phyloP scores from a whole-genome alignment of 768 basidiomycete genomes.

The Tricholoma hemisulphureum region DNA sequence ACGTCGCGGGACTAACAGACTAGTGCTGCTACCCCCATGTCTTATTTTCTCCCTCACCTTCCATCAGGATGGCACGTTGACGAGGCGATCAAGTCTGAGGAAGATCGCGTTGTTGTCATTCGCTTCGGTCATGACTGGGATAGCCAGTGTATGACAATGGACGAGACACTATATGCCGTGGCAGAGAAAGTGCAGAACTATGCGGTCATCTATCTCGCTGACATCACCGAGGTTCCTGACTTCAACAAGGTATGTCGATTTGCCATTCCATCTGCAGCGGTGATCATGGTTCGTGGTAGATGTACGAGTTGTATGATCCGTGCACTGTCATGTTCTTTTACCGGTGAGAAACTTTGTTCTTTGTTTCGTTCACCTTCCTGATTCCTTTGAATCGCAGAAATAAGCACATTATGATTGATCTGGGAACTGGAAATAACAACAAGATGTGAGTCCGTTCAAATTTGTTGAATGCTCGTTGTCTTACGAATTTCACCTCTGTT shows the following conservation, averaged over 20 bases:
- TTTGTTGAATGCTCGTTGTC: not conserved
- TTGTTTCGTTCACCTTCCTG: not conserved
- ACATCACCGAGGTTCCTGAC: constrained; percentile 96
- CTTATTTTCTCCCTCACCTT: constrained; percentile 85
- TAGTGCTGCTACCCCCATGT: no score
- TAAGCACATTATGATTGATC: constrained; percentile 99
- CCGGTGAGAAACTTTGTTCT: constrained; percentile 52
- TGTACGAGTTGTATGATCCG: constrained; percentile 98
- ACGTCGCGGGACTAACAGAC: no score
- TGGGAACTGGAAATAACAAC: constrained; percentile 99
- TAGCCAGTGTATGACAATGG: constrained; percentile 96
- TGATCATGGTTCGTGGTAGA: constrained; percentile 45
- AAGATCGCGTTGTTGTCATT: constrained; percentile 91
- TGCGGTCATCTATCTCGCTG: constrained; percentile 92
- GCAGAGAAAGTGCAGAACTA: constrained; percentile 98
- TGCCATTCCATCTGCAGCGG: not conserved
- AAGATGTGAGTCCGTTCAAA: constrained; percentile 72
- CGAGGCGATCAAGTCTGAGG: constrained; percentile 97
- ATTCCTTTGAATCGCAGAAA: constrained; percentile 53
- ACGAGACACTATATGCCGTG: constrained; percentile 90
- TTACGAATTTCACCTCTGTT: not conserved
- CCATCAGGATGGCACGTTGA: constrained; percentile 98
- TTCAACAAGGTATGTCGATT: constrained; percentile 85
- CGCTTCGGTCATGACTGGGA: constrained; percentile 96
- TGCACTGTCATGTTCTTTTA: constrained; percentile 99